Evolutionary conservation across 2,329 filamentous ascomycete genomes (phyloP).

Genomic region (Aspergillus spinulosporus): DNA sequence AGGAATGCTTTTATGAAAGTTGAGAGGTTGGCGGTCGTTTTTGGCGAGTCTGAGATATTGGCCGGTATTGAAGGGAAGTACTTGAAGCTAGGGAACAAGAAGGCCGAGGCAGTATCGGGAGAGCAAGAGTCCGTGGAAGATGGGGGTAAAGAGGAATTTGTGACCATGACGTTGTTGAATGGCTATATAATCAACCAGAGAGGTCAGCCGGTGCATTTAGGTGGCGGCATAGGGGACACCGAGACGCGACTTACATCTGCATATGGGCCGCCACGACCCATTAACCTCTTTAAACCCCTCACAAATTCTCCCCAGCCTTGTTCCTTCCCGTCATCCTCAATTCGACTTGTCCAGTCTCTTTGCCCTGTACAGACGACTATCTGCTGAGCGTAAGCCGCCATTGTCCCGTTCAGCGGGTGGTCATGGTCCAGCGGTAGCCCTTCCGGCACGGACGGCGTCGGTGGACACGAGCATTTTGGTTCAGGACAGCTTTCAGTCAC

Average conservation of each 20-base stretch:
- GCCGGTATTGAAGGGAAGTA: slow-evolving; percentile 72
- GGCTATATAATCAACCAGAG: slow-evolving; percentile 55
- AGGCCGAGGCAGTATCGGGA: slow-evolving; percentile 55
- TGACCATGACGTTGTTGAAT: slow-evolving; percentile 75
- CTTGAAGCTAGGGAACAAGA: slow-evolving; percentile 80
- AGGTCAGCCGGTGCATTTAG: slow-evolving; percentile 13
- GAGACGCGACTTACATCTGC: slow-evolving; percentile 54
- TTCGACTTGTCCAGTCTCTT: slow-evolving; percentile 76
- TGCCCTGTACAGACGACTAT: slow-evolving; percentile 80
- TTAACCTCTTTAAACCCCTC: slow-evolving; percentile 67
- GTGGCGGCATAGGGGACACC: neutral
- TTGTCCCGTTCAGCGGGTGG: slow-evolving; percentile 70
- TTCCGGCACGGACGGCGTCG: slow-evolving; percentile 67
- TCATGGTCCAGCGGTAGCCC: slow-evolving; percentile 73
- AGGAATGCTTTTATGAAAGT: slow-evolving; percentile 48
- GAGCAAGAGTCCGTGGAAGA: slow-evolving; percentile 38
- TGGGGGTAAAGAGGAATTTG: slow-evolving; percentile 72
- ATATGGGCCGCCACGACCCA: slow-evolving; percentile 66
- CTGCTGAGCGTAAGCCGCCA: slow-evolving; percentile 77
- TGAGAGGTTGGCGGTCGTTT: slow-evolving; percentile 34
- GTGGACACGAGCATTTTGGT: slow-evolving; percentile 73
- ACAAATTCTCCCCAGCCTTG: slow-evolving; percentile 50
- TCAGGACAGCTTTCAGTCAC: slow-evolving; percentile 64
- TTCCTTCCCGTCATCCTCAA: slow-evolving; percentile 72
- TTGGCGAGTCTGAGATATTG: slow-evolving; percentile 50